Conservation (phyloP, 768 basidiomycete genomes). For the Tulasnella sp. region DNA sequence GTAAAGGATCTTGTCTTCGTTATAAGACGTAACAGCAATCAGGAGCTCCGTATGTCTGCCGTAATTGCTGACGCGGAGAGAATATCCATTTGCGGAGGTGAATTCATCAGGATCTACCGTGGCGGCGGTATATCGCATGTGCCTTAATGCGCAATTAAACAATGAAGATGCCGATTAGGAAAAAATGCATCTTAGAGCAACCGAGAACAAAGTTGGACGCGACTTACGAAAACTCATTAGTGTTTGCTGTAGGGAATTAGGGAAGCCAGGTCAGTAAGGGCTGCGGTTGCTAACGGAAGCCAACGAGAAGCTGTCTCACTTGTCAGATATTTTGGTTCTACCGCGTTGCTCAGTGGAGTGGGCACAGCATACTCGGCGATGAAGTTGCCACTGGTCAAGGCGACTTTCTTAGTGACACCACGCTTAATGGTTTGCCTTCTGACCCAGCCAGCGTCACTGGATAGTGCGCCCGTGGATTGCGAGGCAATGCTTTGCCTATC, state of each 20-base stretch:
- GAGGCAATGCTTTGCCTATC: slow-evolving; percentile 33
- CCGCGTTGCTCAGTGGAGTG: slow-evolving; percentile 65
- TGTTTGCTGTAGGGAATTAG: slow-evolving; percentile 30
- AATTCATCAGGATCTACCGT: slow-evolving; percentile 89
- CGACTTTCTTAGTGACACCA: slow-evolving; percentile 86
- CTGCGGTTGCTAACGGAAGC: background rate
- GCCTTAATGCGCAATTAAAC: no score
- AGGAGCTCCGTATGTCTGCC: slow-evolving; percentile 84
- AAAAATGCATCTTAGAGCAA: background rate
- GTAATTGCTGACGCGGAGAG: slow-evolving; percentile 71
- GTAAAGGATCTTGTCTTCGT: slow-evolving; percentile 86
- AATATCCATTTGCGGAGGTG: slow-evolving; percentile 62
- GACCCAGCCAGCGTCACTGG: slow-evolving; percentile 23
- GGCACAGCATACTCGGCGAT: slow-evolving; percentile 84
- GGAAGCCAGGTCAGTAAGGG: background rate
- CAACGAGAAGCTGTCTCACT: slow-evolving; percentile 23
- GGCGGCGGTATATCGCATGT: slow-evolving; percentile 91
- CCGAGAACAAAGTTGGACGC: background rate
- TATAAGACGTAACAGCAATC: slow-evolving; percentile 89
- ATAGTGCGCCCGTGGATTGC: slow-evolving; percentile 27
- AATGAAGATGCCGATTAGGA: no score
- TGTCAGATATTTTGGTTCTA: slow-evolving; percentile 63
- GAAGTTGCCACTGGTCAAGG: slow-evolving; percentile 86
- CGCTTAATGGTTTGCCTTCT: slow-evolving; percentile 43
- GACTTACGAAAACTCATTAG: slow-evolving; percentile 83